Percentiles rank a stretch among this genome's conserved stretches.
phyloP scores from a whole-genome alignment of 2,329 filamentous ascomycete species.

The Pseudogymnoascus pannorum region DNA sequence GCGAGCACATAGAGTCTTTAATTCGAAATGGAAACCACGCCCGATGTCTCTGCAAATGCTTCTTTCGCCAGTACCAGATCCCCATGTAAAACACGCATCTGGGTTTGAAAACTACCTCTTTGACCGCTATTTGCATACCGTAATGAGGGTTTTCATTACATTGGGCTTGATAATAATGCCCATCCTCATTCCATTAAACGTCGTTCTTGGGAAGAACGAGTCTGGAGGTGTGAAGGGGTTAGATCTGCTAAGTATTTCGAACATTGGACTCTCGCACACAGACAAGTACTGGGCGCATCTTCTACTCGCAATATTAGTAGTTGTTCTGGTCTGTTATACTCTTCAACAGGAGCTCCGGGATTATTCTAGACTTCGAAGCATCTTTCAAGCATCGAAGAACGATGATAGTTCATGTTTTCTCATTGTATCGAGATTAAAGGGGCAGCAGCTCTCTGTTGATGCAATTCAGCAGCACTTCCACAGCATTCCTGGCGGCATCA shows the following conservation, averaged over 20 bases:
- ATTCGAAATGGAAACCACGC: constrained; percentile 11
- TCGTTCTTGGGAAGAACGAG: constrained; percentile 57
- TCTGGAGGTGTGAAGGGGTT: constrained; percentile 51
- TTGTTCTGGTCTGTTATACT: constrained; percentile 73
- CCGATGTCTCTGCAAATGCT: constrained; percentile 7
- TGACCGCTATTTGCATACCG: constrained; percentile 71
- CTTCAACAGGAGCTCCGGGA: constrained; percentile 76
- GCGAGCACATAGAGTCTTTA: neutral
- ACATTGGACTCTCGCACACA: constrained; percentile 57
- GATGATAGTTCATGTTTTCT: constrained; percentile 74
- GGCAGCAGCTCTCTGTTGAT: constrained; percentile 75
- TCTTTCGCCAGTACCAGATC: constrained; percentile 11
- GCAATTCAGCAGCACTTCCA: constrained; percentile 77
- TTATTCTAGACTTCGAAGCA: constrained; percentile 88
- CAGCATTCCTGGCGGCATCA: constrained; percentile 83
- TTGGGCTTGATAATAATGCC: constrained; percentile 69
- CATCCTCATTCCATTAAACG: constrained; percentile 76
- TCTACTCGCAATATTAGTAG: constrained; percentile 64
- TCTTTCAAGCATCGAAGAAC: neutral
- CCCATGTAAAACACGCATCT: constrained; percentile 7
- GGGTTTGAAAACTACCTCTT: constrained; percentile 97
- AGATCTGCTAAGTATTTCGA: constrained; percentile 79
- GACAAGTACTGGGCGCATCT: constrained; percentile 73
- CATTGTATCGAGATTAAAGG: constrained; percentile 75
- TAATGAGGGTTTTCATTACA: constrained; percentile 83